phyloP scores from a whole-genome alignment of 2,329 filamentous ascomycete genomes.

The Geoglossum cookeanum region DNA sequence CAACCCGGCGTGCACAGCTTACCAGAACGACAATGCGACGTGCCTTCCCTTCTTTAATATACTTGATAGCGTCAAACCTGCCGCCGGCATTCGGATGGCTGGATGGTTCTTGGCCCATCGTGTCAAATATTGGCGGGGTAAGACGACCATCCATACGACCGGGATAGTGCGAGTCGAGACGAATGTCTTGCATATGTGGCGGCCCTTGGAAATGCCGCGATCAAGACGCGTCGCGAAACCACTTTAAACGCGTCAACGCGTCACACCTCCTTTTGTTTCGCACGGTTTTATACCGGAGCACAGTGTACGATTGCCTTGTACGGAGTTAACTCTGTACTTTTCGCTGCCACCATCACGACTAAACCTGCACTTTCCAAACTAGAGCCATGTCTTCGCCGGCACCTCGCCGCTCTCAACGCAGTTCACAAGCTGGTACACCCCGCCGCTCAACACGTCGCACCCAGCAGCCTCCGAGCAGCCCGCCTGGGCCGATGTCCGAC shows the following conservation, averaged over 20 bases:
- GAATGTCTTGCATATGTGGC: neutral
- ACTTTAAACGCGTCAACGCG: neutral
- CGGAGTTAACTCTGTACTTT: neutral
- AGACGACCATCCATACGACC: too few relatives aligned
- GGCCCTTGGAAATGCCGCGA: neutral
- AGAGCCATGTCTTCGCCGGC: conserved; percentile 10
- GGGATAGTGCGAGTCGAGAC: too few relatives aligned
- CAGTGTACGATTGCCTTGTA: too few relatives aligned
- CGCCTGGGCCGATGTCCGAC: neutral
- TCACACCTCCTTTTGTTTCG: neutral
- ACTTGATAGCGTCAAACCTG: conserved; percentile 57
- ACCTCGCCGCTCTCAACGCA: conserved; percentile 9
- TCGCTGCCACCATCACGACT: neutral
- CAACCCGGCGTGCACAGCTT: conserved; percentile 9
- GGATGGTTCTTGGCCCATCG: conserved; percentile 69
- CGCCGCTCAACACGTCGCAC: conserved; percentile 3
- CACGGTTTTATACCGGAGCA: neutral
- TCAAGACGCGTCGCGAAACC: neutral
- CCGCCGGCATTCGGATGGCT: conserved; percentile 43
- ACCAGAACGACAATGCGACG: conserved; percentile 66
- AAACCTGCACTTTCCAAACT: neutral
- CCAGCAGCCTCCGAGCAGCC: conserved; percentile 4
- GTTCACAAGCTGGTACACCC: conserved; percentile 7
- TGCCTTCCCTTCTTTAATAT: conserved; percentile 51
- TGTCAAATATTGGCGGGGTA: too few relatives aligned